A percentile compares a stretch with the other conserved stretches of the same genome.
Conservation (phyloP, 257 asterid species). For the Echites panduratus region DNA sequence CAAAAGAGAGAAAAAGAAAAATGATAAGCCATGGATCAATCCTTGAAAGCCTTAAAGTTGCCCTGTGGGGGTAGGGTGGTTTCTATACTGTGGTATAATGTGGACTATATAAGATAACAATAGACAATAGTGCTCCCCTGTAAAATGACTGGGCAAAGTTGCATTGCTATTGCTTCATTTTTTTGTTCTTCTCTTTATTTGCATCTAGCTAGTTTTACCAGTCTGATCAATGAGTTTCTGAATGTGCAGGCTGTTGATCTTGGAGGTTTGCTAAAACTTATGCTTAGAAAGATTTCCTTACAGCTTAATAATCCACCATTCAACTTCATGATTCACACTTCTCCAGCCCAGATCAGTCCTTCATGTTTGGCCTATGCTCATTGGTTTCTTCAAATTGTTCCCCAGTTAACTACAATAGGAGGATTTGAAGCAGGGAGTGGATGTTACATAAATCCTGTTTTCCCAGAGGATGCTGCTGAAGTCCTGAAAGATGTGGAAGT, state of each 20-base stretch:
- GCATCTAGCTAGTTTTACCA: background rate
- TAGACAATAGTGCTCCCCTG: background rate
- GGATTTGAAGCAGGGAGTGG: conserved; percentile 88
- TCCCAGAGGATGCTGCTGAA: conserved; percentile 93
- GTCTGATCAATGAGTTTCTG: background rate
- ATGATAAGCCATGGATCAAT: no score
- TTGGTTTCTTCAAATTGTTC: conserved; percentile 90
- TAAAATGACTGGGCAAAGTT: background rate
- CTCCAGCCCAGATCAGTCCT: conserved; percentile 48
- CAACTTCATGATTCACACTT: conserved; percentile 67
- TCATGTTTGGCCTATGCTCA: conserved; percentile 45
- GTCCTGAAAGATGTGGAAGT: conserved; percentile 53
- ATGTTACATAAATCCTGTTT: conserved; percentile 83
- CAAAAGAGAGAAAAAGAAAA: background rate
- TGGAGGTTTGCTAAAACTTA: conserved; percentile 67
- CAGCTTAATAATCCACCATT: conserved; percentile 87
- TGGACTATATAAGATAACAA: background rate
- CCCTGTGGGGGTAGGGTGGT: background rate
- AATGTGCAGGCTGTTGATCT: conserved; percentile 70
- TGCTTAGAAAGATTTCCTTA: conserved; percentile 61
- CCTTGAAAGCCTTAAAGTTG: background rate
- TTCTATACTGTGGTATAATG: background rate
- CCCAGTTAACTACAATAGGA: conserved; percentile 61
- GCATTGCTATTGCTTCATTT: background rate
- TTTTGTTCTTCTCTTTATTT: background rate